Evolutionary conservation across 163 green algal species (phyloP).

Genomic region (Picocystis sp.): DNA sequence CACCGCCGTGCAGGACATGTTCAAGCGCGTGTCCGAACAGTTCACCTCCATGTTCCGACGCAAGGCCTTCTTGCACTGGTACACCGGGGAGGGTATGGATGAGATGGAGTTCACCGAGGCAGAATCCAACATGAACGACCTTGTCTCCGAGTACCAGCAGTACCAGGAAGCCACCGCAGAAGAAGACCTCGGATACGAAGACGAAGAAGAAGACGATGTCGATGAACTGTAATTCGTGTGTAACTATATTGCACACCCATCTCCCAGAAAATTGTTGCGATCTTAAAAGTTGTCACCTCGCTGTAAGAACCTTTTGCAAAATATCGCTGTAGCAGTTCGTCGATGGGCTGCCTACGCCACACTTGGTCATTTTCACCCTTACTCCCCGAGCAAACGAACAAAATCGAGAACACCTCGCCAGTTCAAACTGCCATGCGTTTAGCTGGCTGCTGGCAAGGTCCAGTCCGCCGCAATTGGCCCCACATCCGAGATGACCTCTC

Average conservation of each 20-base stretch:
- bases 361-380: no score
- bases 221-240: neutral
- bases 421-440: no score
- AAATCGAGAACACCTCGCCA: no score
- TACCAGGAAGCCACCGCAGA: slow-evolving; percentile 83
- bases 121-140: slow-evolving; percentile 99
- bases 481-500: slow-evolving; percentile 52
- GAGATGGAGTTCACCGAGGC: slow-evolving; percentile 99
- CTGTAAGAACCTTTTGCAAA: no score
- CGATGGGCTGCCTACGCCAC: no score
- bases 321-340: no score
- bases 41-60: slow-evolving; percentile 99
- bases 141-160: slow-evolving; percentile 92
- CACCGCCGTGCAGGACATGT: slow-evolving; percentile 99
- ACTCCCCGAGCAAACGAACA: no score
- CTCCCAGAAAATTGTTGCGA: no score
- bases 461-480: slow-evolving; percentile 19
- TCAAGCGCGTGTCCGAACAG: slow-evolving; percentile 97
- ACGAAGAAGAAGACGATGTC: slow-evolving; percentile 40
- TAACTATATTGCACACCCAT: no score
- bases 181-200: slow-evolving; percentile 74
- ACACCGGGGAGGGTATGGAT: slow-evolving; percentile 95
- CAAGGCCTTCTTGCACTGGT: slow-evolving; percentile 61
- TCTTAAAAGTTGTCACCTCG: no score
- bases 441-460: neutral